Evolutionary conservation across 1,139 yeast species (phyloP), one percentile per base, ranked within the genome.

Genomic region (Kurtzmaniella natalensis): DNA sequence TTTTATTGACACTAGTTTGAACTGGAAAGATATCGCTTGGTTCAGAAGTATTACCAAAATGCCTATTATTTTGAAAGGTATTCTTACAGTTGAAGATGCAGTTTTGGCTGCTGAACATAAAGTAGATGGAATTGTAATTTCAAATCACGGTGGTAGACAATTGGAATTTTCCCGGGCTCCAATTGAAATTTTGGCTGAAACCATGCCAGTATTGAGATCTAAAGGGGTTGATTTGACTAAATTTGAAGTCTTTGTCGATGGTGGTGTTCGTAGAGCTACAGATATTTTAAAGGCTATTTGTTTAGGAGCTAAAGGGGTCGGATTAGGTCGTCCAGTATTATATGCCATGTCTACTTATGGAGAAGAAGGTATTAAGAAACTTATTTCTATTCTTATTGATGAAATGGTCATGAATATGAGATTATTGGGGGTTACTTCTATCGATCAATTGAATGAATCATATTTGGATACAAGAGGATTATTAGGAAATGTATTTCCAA

Each of bases 1-100:
- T 2, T 87, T 88, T 55, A 88, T 88, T 43, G 96, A 88, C 56
- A 81, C 95, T n/a, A 59, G 78, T 2, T 64, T 88, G 35, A 42
- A 43, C 7, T 51, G 56, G 56, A 38, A 40, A 10, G 55, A 51
- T 37, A 48, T 51, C 18, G 43, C 40, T 14, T 39, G 39, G 13
- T 51, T 53, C 37, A 48, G 48, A 30, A 35, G 36, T 21, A 34
- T 39, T 27, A 54, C 64, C 7, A 44, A 46, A 3, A 41, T 57
- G 39, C 65, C 65, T 2, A 61, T 74, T 28, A 56, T 69, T 7
- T 57, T 76, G 36, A 74, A 75, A 45, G 80, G 81, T 8, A 58
- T 74, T 5, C 78, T 71, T 43, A 52, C 72, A 16, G 68, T 61
- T 16, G 76, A 73, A 39, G 81, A 75, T 44, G 73, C 70, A 7